Conservation (phyloP, 164 flowering plant genomes). For the Santalum album region DNA sequence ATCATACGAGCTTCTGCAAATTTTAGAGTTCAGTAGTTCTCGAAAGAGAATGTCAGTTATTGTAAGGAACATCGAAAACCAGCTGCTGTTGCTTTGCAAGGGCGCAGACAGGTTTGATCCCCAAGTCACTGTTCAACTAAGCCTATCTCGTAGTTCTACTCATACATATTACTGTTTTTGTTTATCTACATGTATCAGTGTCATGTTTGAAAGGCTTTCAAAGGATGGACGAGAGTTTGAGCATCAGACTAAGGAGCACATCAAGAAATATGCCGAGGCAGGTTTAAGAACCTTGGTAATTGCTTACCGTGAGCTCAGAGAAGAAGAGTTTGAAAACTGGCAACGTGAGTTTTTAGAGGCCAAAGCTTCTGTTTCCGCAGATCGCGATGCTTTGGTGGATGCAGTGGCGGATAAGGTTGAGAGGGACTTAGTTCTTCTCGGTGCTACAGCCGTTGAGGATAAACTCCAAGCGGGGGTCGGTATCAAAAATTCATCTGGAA, state of each 20-base stretch:
- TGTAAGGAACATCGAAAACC: conserved; percentile 51
- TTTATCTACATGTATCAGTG: conserved; percentile 33
- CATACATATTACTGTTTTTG: conserved; percentile 1
- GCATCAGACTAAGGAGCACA: conserved; percentile 51
- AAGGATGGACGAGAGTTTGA: conserved; percentile 35
- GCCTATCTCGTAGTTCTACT: background rate
- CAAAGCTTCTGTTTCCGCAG: conserved; percentile 51
- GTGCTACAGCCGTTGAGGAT: conserved; percentile 92
- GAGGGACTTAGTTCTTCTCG: conserved; percentile 66
- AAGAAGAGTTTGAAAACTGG: conserved; percentile 54
- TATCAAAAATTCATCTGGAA: conserved; percentile 1
- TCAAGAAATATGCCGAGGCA: conserved; percentile 60
- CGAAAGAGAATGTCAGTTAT: conserved; percentile 91
- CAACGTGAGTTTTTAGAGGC: conserved; percentile 53
- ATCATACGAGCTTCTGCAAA: conserved; percentile 62
- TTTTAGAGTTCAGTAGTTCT: conserved; percentile 74
- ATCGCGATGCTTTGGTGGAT: conserved; percentile 55
- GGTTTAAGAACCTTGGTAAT: conserved; percentile 75
- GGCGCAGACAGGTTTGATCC: conserved; percentile 82
- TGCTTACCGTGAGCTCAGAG: conserved; percentile 61
- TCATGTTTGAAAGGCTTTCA: conserved; percentile 74
- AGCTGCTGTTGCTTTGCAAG: conserved; percentile 66
- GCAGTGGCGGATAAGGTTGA: conserved; percentile 66
- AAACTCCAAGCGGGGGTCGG: conserved; percentile 80
- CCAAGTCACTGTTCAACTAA: background rate